Evolutionary conservation across 2,329 filamentous ascomycete genomes (phyloP).

Genomic region (Penicillium sp.): DNA sequence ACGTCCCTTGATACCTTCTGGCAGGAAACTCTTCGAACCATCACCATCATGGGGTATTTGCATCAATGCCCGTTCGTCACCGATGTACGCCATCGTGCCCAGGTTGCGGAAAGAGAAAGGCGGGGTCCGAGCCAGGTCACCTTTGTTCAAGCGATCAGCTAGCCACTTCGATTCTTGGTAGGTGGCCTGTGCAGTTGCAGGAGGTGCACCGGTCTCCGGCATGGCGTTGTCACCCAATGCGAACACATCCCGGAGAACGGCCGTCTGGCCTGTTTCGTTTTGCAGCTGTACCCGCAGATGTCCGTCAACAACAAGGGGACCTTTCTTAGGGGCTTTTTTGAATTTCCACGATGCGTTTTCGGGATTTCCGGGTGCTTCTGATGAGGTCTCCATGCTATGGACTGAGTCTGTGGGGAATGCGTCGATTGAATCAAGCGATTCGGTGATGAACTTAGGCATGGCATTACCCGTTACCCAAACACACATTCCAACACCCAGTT

Average conservation of each 20-base stretch:
- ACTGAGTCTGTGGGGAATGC: slow-evolving; percentile 35
- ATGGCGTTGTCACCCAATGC: slow-evolving; percentile 58
- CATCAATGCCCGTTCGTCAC: slow-evolving; percentile 56
- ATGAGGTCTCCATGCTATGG: slow-evolving; percentile 21
- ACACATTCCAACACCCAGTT: slow-evolving; percentile 59
- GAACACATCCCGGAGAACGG: slow-evolving; percentile 54
- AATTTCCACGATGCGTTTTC: slow-evolving; percentile 46
- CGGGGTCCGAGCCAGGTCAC: slow-evolving; percentile 34
- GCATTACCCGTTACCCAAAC: slow-evolving; percentile 53
- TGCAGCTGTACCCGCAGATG: slow-evolving; percentile 56
- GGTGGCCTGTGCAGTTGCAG: slow-evolving; percentile 60
- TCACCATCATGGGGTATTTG: slow-evolving; percentile 44
- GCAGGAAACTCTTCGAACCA: slow-evolving; percentile 28
- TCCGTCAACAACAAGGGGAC: slow-evolving; percentile 55
- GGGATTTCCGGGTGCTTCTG: slow-evolving; percentile 4
- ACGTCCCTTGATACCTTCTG: slow-evolving; percentile 39
- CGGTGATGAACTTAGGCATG: slow-evolving; percentile 35
- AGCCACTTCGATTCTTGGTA: slow-evolving; percentile 60
- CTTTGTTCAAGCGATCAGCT: slow-evolving; percentile 53
- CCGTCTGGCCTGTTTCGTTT: slow-evolving; percentile 34
- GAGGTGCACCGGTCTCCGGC: slow-evolving; percentile 51
- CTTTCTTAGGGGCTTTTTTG: slow-evolving; percentile 48
- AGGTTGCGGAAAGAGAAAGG: slow-evolving; percentile 57
- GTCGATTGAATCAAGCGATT: slow-evolving; percentile 31
- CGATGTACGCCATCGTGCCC: slow-evolving; percentile 60